Evolutionary conservation across 345 rosid genomes (phyloP).

Genomic region (Carallia pectinifolia): DNA sequence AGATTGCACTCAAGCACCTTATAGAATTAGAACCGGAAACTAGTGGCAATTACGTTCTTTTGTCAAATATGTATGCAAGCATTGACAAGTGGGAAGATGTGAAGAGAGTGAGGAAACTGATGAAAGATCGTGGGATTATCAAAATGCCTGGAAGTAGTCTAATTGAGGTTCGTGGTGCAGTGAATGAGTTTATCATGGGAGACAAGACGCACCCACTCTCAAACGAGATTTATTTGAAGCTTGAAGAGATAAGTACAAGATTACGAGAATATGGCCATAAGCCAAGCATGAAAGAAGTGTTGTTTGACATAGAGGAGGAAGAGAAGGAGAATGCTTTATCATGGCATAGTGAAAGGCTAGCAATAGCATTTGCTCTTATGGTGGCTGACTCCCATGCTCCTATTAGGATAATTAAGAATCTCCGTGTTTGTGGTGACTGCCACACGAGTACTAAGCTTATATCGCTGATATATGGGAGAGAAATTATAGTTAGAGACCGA

Average conservation of each 20-base stretch:
- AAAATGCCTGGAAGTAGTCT: slow-evolving; percentile 61
- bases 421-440: slow-evolving; percentile 38
- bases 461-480: slow-evolving; percentile 29
- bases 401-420: slow-evolving; percentile 43
- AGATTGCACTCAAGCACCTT: slow-evolving; percentile 46
- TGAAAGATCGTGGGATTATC: slow-evolving; percentile 47
- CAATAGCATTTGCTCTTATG: slow-evolving; percentile 43
- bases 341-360: slow-evolving; percentile 44
- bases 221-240: slow-evolving; percentile 32
- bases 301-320: slow-evolving; percentile 44
- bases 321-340: slow-evolving; percentile 41
- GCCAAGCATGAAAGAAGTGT: slow-evolving; percentile 32
- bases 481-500: slow-evolving; percentile 38
- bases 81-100: slow-evolving; percentile 56
- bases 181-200: slow-evolving; percentile 44
- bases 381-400: slow-evolving; percentile 14
- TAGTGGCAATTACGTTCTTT: slow-evolving; percentile 60
- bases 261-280: slow-evolving; percentile 29
- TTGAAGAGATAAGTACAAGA: slow-evolving; percentile 30
- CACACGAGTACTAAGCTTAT: slow-evolving; percentile 40
- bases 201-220: slow-evolving; percentile 36
- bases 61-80: slow-evolving; percentile 64
- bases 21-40: slow-evolving; percentile 47
- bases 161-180: slow-evolving; percentile 38
- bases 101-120: slow-evolving; percentile 50